Base-by-base conservation (phyloP, 495 filamentous ascomycete species). In the Margaritispora aquatica region DNA sequence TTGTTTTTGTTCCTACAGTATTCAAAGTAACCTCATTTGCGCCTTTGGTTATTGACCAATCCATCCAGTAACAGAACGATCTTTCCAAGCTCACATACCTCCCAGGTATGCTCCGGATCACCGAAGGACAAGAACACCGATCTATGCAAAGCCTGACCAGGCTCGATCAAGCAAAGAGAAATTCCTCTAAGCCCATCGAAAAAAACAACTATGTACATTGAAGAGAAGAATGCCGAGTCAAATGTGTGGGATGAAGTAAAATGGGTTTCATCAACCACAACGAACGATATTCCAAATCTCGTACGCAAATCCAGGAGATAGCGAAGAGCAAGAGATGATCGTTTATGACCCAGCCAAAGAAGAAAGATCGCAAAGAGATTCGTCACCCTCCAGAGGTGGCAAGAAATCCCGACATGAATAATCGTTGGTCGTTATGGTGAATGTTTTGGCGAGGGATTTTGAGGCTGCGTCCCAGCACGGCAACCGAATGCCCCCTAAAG, bases 351-450 rank as follows among this genome's bases (percentile, higher is more conserved):
- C 57, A 29, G 27, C 24, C 54, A 34, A 53, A 61, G 10, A 57
- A 41, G 57, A 56, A 53, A 26, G 21, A 55, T 13, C 22, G 27
- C 41, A 57, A 60, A 27, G 36, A 48, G 29, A 54, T 65, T 58
- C 38, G 51, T 62, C 49, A 62, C 53, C 60, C 60, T 55, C 57
- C 64, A 63, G 54, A 61, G 60, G 55, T 22, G 41, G 56, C 53
- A 50, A 22, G 26, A 29, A 31, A 50, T 46, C 36, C 51, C 57
- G 29, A 49, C 52, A 59, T 59, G 56, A 38, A 44, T 29, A 59
- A 26, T 38, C 26, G 36, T 36, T 49, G 26, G 50, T 26, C 36
- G 26, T 26, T 15, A 34, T 20, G 23, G 49, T 34, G 51, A 55
- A 27, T 54, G 31, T 21, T 55, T 59, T 57, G 44, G 46, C 57